Evolutionary conservation across 148 eudicot species (phyloP), one percentile per base, ranked within the genome.

Genomic region (Hydrangea macrophylla): DNA sequence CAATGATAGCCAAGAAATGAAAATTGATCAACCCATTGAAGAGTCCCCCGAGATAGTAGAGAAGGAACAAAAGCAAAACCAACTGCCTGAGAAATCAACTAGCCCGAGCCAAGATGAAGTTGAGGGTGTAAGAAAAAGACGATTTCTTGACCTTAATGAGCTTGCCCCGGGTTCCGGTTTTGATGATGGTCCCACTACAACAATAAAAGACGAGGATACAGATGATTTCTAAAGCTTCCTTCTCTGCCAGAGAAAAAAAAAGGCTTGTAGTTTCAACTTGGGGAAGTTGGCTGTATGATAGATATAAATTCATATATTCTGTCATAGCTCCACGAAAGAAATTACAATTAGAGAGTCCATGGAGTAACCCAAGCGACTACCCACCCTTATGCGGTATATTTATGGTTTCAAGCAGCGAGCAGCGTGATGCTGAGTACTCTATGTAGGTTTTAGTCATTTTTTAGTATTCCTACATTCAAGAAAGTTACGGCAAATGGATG

Each of bases 121-220:
- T 13, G 82, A 76, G n/a, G 79, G 80, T 60, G 81, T 63, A 30
- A 76, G 69, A 39, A 76, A 75, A 64, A 80, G 87, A 51, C 85
- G 84, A 32, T 90, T 90, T 86, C 98, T 90, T 74, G 96, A 92
- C 73, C 85, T 92, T 12, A 92, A 92, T 75, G 96, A 92, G 71
- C 80, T 88, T 51, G 98, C 98, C 71, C 98, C 98, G 0, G 93
- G 91, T 69, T 66, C 89, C 55, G 91, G 89, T 73, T 87, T 89
- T 69, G 98, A 92, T 11, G 98, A 92, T 70, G 90, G 94, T 53
- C 88, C 84, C 37, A 70, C 63, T 70, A 81, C 88, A 22, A 69
- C 75, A 53, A 75, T 71, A 73, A 84, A 88, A 78, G 95, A 81
- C 67, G 86, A 85, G 33, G 84, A 80, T 75, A 73, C 73, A 40